Evolutionary conservation across 176 grass and related monocot species (phyloP).

Genomic region (Triticum timopheevii): DNA sequence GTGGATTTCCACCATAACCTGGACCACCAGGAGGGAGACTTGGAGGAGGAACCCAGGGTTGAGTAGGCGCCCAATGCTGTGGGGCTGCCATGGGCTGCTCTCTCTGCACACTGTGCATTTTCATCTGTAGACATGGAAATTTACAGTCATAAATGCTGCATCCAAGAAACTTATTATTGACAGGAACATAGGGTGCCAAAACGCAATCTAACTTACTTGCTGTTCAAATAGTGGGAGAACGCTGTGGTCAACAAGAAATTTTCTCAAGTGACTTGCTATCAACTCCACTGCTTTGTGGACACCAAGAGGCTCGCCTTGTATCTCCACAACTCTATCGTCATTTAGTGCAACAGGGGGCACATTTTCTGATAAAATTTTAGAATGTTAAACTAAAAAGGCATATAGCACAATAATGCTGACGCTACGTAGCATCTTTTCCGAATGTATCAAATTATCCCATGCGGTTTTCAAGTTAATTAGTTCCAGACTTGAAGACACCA

Average conservation of each 20-base stretch:
- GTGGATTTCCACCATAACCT: conserved; percentile 70
- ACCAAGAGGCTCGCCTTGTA: conserved; percentile 71
- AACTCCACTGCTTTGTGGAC: conserved; percentile 87
- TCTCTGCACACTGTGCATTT: conserved; percentile 56
- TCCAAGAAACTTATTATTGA: neutral
- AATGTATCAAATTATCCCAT: conserved; percentile 3
- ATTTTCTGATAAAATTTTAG: conserved; percentile 59
- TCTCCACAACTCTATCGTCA: conserved; percentile 94
- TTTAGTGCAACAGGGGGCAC: conserved; percentile 77
- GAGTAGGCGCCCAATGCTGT: conserved; percentile 72
- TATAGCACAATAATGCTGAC: neutral
- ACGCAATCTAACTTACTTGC: conserved; percentile 49
- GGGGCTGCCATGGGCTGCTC: conserved; percentile 61
- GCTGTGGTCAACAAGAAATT: conserved; percentile 90
- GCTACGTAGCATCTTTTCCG: neutral
- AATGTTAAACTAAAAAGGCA: neutral
- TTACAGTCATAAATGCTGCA: conserved; percentile 9
- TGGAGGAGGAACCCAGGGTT: conserved; percentile 62
- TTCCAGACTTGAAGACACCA: neutral
- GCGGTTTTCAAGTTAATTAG: neutral
- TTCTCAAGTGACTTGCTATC: conserved; percentile 77
- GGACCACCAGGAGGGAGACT: conserved; percentile 50
- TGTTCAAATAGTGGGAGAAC: conserved; percentile 85
- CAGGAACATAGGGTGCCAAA: neutral
- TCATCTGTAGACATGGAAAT: conserved; percentile 51